Conservation (phyloP, 1,139 yeast genomes). For the Chernovozyma aurita region DNA sequence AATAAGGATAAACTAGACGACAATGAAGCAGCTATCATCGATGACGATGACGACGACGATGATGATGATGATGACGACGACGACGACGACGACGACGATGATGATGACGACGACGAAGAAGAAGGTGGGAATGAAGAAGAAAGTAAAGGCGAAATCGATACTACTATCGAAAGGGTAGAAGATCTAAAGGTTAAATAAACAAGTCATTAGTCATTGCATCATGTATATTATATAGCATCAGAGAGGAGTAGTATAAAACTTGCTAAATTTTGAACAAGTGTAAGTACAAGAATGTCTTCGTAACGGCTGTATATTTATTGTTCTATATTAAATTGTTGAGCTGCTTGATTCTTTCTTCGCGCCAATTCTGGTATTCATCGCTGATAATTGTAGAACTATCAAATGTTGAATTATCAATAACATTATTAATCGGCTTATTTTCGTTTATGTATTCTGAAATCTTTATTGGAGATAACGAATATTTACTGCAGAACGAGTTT, state of each 20-base stretch:
- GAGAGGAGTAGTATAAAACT: too few relatives aligned
- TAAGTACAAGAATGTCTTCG: too few relatives aligned
- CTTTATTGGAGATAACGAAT: slow-evolving; percentile 11
- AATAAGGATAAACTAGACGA: slow-evolving; percentile 32
- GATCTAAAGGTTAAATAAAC: too few relatives aligned
- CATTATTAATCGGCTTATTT: neutral
- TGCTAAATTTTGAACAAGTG: neutral
- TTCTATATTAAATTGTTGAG: slow-evolving; percentile 15
- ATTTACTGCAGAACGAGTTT: slow-evolving; percentile 8
- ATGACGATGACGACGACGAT: slow-evolving; percentile 43
- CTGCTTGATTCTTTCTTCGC: slow-evolving; percentile 35
- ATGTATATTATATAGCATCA: too few relatives aligned
- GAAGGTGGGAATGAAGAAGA: too few relatives aligned
- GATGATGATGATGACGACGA: slow-evolving; percentile 43
- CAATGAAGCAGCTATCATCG: slow-evolving; percentile 34
- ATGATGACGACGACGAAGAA: neutral
- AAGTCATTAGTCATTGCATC: too few relatives aligned
- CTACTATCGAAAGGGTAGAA: too few relatives aligned
- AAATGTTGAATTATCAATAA: slow-evolving; percentile 14
- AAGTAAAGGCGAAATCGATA: too few relatives aligned
- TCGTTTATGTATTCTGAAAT: slow-evolving; percentile 8
- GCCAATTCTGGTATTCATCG: slow-evolving; percentile 41
- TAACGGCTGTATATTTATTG: slow-evolving; percentile 1
- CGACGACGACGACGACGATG: slow-evolving; percentile 31
- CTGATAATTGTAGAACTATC: slow-evolving; percentile 39